These are phyloP conservation scores for Triadica sebifera DNA, from an alignment of 345 rosid genomes.

Conservation along the genomic window DNA sequence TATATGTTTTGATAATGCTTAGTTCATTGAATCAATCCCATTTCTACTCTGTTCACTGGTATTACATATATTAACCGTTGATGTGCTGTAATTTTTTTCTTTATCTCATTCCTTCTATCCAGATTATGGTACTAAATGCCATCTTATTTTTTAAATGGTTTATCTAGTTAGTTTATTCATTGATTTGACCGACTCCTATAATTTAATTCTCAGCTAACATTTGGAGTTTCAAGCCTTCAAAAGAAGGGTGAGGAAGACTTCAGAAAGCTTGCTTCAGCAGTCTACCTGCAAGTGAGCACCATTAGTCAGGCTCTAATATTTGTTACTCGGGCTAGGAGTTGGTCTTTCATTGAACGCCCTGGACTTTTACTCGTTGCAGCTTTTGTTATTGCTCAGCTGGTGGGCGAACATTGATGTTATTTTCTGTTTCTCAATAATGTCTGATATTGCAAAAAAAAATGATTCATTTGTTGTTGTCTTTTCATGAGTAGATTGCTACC, in stretches of 20 bases:
- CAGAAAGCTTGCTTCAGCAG: constrained; percentile 92
- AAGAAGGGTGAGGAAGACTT: constrained; percentile 85
- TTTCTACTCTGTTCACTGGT: not conserved
- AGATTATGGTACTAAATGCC: not conserved
- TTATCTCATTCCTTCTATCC: too few species aligned
- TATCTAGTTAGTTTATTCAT: constrained; percentile 8
- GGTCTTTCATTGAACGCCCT: constrained; percentile 96
- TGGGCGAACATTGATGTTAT: constrained; percentile 19
- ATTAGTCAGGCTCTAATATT: constrained; percentile 97
- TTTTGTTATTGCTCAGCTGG: constrained; percentile 89
- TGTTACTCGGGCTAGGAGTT: constrained; percentile 90
- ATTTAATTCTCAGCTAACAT: constrained; percentile 48
- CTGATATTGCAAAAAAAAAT: not conserved
- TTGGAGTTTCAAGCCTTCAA: constrained; percentile 84
- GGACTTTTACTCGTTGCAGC: constrained; percentile 73
- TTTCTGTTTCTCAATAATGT: constrained; percentile 1
- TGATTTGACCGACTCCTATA: not conserved
- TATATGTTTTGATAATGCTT: too few species aligned
- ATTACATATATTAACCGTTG: too few species aligned
- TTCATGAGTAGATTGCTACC: constrained; percentile 68
- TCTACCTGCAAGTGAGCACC: constrained; percentile 95
- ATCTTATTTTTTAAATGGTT: too few species aligned
- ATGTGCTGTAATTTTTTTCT: too few species aligned
- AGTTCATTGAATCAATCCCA: not conserved
- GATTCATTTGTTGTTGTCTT: not conserved